A percentile compares a stretch with the other conserved stretches of the same genome.
phyloP scores from a whole-genome alignment of 2,329 filamentous ascomycete species.

The Claviceps arundinis region DNA sequence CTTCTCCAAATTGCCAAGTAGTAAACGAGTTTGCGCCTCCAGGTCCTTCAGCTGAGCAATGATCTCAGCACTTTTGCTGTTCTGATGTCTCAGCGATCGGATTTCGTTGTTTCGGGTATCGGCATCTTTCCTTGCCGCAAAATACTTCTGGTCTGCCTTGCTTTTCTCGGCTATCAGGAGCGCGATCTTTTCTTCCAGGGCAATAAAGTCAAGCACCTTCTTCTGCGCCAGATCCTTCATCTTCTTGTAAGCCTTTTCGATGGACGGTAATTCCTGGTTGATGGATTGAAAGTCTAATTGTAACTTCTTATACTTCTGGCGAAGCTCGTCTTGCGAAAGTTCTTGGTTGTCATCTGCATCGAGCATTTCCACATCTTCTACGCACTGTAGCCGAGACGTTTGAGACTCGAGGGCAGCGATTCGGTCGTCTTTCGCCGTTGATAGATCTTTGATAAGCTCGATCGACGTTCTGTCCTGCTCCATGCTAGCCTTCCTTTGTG shows the following conservation, averaged over 20 bases:
- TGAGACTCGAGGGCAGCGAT: conserved; percentile 76
- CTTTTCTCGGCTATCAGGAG: conserved; percentile 75
- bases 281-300: conserved; percentile 73
- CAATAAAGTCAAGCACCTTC: conserved; percentile 67
- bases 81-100: conserved; percentile 65
- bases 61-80: conserved; percentile 82
- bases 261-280: conserved; percentile 73
- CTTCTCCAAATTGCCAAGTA: conserved; percentile 80
- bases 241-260: conserved; percentile 85
- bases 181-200: conserved; percentile 64
- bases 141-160: conserved; percentile 97
- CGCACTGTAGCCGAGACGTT: conserved; percentile 52
- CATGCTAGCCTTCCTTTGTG: conserved; percentile 64
- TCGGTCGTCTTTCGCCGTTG: conserved; percentile 64
- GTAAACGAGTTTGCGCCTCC: conserved; percentile 60
- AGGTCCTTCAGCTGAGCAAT: conserved; percentile 87
- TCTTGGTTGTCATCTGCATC: conserved; percentile 37
- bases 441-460: conserved; percentile 67
- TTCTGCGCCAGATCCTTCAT: conserved; percentile 72
- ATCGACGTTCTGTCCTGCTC: conserved; percentile 60
- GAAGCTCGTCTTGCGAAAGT: conserved; percentile 57
- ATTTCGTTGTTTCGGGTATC: conserved; percentile 75
- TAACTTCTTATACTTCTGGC: conserved; percentile 58
- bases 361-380: conserved; percentile 32
- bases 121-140: conserved; percentile 86